Conservation (phyloP, 331 rosid genomes). For the Acacia concinna region DNA sequence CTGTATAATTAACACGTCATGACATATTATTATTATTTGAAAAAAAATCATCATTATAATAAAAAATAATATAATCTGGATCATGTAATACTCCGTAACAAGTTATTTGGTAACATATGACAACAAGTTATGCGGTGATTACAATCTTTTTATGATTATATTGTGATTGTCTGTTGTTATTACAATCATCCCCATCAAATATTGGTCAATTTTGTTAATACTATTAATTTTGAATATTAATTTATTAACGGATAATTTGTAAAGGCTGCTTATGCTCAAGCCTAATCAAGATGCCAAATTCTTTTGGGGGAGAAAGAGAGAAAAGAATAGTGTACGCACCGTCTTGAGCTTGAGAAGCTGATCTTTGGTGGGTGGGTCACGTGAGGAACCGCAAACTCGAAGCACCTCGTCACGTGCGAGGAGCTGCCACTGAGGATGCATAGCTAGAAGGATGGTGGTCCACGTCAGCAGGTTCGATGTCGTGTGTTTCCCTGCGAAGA, state of each 20-base stretch:
- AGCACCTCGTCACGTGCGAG: conserved; percentile 91
- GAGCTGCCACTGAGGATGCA: conserved; percentile 95
- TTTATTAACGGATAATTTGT: neutral
- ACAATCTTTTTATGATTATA: no score
- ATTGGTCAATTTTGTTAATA: neutral
- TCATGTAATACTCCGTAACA: no score
- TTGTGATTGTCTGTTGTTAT: no score
- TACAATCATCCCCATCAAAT: no score
- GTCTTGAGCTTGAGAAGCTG: conserved; percentile 82
- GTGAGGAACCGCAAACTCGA: conserved; percentile 74
- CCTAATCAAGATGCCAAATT: neutral
- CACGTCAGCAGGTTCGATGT: conserved; percentile 98
- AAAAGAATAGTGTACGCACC: conserved; percentile 37
- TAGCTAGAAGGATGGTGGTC: conserved; percentile 89
- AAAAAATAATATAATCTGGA: no score
- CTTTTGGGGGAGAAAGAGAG: no score
- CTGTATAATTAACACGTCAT: neutral
- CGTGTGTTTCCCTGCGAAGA: conserved; percentile 99
- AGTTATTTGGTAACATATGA: no score
- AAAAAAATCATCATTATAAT: no score
- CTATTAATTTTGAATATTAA: no score
- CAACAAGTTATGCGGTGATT: no score
- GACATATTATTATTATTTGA: no score
- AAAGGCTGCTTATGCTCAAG: neutral
- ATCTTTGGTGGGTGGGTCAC: conserved; percentile 77